Evolutionary conservation across 257 asterid genomes (phyloP).

Genomic region (Solanum etuberosum): DNA sequence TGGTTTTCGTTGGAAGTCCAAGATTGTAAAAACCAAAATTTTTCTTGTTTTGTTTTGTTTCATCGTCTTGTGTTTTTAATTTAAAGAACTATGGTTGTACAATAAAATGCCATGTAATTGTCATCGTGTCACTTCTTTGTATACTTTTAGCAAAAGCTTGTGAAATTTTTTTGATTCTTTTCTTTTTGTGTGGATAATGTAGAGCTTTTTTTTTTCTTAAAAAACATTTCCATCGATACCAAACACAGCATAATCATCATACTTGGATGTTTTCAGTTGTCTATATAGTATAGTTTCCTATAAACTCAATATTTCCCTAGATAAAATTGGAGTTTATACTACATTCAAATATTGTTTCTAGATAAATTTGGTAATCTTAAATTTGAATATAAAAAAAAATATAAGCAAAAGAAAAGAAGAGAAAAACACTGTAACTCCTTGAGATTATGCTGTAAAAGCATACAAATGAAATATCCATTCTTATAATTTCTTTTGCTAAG

Average conservation of each 20-base stretch:
- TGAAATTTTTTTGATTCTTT: neutral
- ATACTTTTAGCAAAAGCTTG: neutral
- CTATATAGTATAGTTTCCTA: neutral
- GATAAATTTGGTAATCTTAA: neutral
- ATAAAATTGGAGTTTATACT: neutral
- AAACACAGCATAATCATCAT: neutral
- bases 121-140: neutral
- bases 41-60: neutral
- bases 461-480: too few species aligned
- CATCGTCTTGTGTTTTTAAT: neutral
- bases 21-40: neutral
- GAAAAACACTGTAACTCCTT: neutral
- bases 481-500: too few species aligned
- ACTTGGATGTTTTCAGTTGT: too few species aligned
- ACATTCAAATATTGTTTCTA: neutral
- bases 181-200: neutral
- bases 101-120: constrained; percentile 4
- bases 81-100: neutral
- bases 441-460: too few species aligned
- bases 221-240: neutral
- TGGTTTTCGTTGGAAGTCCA: neutral
- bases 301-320: neutral
- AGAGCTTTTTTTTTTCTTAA: neutral
- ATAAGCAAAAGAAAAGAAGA: too few species aligned
- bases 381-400: neutral